Percentiles rank a stretch among this genome's conserved stretches.
Evolutionary conservation across 2,329 filamentous ascomycete species (phyloP).

Genomic region (Hyphodiscus sp.): DNA sequence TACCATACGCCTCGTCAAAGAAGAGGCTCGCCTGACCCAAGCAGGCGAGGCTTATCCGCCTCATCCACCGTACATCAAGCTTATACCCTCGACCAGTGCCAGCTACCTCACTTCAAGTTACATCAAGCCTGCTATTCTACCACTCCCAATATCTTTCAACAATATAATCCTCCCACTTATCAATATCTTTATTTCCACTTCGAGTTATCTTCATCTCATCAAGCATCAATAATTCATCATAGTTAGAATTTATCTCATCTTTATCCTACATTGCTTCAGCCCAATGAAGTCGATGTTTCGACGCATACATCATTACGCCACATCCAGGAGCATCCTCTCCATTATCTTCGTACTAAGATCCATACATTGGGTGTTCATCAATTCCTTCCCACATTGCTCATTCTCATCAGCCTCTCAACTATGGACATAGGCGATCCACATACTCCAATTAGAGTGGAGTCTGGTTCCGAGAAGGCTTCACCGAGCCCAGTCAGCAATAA

Average conservation of each 20-base stretch:
- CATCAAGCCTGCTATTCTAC: too few relatives aligned
- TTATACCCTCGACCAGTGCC: too few relatives aligned
- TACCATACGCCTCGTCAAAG: too few relatives aligned
- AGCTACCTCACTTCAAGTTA: too few relatives aligned
- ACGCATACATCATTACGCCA: background rate
- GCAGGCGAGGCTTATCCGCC: too few relatives aligned
- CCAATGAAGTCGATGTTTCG: background rate
- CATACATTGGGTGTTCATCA: background rate
- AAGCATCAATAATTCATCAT: background rate
- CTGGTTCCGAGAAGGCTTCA: background rate
- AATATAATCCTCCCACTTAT: background rate
- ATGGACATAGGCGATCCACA: background rate
- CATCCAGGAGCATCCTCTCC: background rate
- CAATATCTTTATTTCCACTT: background rate
- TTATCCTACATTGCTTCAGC: background rate
- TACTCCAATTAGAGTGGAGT: background rate
- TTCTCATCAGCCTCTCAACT: background rate
- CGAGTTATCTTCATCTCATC: background rate
- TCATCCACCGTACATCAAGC: too few relatives aligned
- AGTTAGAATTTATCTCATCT: background rate
- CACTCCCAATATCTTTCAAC: background rate
- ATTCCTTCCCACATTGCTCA: background rate
- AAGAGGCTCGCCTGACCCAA: too few relatives aligned
- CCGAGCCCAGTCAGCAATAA: background rate
- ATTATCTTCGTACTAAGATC: background rate